These are phyloP conservation scores for Starmerella floris DNA, from an alignment of 805 yeast genomes.

Conservation along the genomic window DNA sequence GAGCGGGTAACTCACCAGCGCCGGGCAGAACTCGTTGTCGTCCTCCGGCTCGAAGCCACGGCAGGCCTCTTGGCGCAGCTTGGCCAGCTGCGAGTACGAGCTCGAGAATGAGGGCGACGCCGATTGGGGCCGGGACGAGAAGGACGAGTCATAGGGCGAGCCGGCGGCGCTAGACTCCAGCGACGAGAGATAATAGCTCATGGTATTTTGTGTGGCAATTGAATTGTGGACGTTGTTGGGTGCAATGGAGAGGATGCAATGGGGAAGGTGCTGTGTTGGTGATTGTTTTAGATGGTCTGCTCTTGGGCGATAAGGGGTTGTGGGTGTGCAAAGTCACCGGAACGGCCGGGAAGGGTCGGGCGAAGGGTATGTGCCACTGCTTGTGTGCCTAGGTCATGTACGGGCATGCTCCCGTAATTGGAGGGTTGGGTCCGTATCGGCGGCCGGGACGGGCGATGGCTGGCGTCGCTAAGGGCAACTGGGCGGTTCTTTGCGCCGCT, in stretches of 20 bases:
- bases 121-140: slow-evolving; percentile 21
- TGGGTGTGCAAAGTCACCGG: background rate
- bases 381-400: too few species aligned
- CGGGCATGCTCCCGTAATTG: too few species aligned
- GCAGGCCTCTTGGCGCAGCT: slow-evolving; percentile 33
- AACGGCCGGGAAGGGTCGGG: background rate
- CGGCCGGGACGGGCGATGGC: too few species aligned
- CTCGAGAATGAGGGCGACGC: slow-evolving; percentile 23
- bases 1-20: slow-evolving; percentile 17
- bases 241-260: background rate
- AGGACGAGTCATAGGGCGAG: slow-evolving; percentile 15
- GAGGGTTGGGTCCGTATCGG: too few species aligned
- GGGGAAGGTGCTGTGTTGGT: background rate
- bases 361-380: too few species aligned
- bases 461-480: too few species aligned
- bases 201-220: background rate
- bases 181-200: slow-evolving; percentile 18
- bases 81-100: slow-evolving; percentile 19
- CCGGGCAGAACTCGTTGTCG: slow-evolving; percentile 59
- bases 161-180: slow-evolving; percentile 19
- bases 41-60: slow-evolving; percentile 61
- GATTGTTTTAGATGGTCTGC: background rate
- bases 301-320: background rate
- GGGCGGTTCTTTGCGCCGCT: too few species aligned
- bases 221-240: background rate